phyloP scores from a whole-genome alignment of 139 green algal species.

The Ostreobium quekettii region DNA sequence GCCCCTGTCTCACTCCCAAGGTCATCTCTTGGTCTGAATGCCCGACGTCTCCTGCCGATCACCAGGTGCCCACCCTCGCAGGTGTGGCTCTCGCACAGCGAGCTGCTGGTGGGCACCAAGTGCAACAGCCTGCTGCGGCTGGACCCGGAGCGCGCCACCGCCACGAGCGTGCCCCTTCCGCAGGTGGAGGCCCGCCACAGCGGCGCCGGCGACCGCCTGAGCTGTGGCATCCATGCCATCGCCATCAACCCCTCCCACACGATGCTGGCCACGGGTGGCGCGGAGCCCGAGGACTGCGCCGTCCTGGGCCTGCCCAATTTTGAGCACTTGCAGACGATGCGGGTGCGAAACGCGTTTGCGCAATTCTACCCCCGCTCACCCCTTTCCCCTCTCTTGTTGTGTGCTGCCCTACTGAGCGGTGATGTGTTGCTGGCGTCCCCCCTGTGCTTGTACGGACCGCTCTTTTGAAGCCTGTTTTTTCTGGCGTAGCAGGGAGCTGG shows the following conservation, averaged over 20 bases:
- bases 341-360: too few species aligned
- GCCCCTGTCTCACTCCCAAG: too few species aligned
- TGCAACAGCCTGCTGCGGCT: conserved; percentile 47
- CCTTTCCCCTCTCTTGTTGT: too few species aligned
- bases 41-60: too few species aligned
- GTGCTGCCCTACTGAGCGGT: too few species aligned
- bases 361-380: too few species aligned
- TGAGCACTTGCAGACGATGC: too few species aligned
- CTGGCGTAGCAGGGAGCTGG: conserved; percentile 1
- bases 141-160: conserved; percentile 16
- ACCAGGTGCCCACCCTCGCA: too few species aligned
- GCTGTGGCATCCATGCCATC: conserved; percentile 45
- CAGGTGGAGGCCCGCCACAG: conserved; percentile 16
- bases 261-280: conserved; percentile 39
- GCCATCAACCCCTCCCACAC: conserved; percentile 27
- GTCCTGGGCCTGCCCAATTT: conserved; percentile 37
- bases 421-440: background rate
- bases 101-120: conserved; percentile 58
- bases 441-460: conserved; percentile 22
- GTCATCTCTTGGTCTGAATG: too few species aligned
- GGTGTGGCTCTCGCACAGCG: conserved; percentile 38
- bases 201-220: background rate
- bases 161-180: conserved; percentile 15
- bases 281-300: conserved; percentile 30
- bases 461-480: conserved; percentile 15